A percentile compares a stretch with the other conserved stretches of the same genome.
Evolutionary conservation across 2,329 filamentous ascomycete species (phyloP).

Genomic region (Pseudogymnoascus sp.): DNA sequence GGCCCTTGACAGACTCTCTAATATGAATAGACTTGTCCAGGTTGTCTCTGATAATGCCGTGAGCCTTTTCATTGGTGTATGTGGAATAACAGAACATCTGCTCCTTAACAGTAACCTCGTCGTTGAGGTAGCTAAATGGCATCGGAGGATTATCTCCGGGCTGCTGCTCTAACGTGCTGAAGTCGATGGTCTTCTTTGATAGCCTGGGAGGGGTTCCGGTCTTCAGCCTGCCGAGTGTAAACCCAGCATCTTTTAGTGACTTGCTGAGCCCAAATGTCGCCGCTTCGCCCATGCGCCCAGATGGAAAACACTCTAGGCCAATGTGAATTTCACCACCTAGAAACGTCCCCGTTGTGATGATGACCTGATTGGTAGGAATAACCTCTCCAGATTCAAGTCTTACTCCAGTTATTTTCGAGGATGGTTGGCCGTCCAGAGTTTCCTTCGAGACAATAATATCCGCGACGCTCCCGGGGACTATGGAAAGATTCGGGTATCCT

Average conservation of each 20-base stretch:
- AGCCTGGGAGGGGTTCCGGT: slow-evolving; percentile 90
- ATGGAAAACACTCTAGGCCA: slow-evolving; percentile 72
- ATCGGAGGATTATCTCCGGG: slow-evolving; percentile 74
- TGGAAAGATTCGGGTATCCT: slow-evolving; percentile 66
- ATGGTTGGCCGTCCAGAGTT: slow-evolving; percentile 38
- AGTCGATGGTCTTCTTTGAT: slow-evolving; percentile 75
- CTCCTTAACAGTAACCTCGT: slow-evolving; percentile 64
- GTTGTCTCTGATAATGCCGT: slow-evolving; percentile 77
- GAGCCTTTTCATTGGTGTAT: slow-evolving; percentile 73
- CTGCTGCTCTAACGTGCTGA: slow-evolving; percentile 61
- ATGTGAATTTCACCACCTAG: slow-evolving; percentile 95
- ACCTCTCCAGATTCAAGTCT: slow-evolving; percentile 80
- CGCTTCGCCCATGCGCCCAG: slow-evolving; percentile 87
- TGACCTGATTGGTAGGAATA: slow-evolving; percentile 68
- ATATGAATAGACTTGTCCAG: slow-evolving; percentile 97
- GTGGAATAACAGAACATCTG: slow-evolving; percentile 85
- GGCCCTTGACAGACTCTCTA: slow-evolving; percentile 86
- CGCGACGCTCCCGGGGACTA: slow-evolving; percentile 80
- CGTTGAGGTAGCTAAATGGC: slow-evolving; percentile 88
- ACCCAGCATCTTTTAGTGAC: slow-evolving; percentile 79
- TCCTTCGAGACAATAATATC: slow-evolving; percentile 73
- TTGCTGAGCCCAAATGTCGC: slow-evolving; percentile 90
- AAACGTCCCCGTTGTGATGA: slow-evolving; percentile 96
- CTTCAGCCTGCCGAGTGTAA: slow-evolving; percentile 82
- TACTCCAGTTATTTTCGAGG: slow-evolving; percentile 74